These are phyloP conservation scores for Cnidoscolus chayamansa DNA, from an alignment of 441 rosid genomes.

Conservation along the genomic window DNA sequence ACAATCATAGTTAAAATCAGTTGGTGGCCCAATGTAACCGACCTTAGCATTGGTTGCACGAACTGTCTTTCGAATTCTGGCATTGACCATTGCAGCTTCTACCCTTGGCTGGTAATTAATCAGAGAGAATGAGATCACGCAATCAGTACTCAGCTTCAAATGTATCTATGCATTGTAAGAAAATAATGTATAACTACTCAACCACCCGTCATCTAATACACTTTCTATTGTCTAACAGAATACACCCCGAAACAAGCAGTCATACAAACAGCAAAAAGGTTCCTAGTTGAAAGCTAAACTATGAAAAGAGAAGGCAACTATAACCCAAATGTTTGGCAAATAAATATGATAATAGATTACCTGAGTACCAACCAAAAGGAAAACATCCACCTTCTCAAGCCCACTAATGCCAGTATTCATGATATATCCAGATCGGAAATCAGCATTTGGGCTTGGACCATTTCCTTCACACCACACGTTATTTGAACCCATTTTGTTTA, in stretches of 20 bases:
- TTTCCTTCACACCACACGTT: slow-evolving; percentile 92
- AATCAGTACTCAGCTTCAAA: not conserved
- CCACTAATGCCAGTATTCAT: slow-evolving; percentile 84
- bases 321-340: not conserved
- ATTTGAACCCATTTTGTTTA: slow-evolving; percentile 85
- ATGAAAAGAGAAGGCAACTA: not conserved
- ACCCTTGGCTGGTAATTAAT: slow-evolving; percentile 66
- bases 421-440: slow-evolving; percentile 78
- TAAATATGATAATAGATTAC: slow-evolving; percentile 30
- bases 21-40: slow-evolving; percentile 72
- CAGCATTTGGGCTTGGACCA: slow-evolving; percentile 69
- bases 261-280: not conserved
- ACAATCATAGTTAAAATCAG: slow-evolving; percentile 76
- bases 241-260: not conserved
- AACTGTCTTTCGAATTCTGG: slow-evolving; percentile 84
- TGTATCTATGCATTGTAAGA: not conserved
- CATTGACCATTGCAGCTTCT: slow-evolving; percentile 96
- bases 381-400: slow-evolving; percentile 84
- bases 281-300: not conserved
- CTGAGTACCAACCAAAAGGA: slow-evolving; percentile 94
- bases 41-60: slow-evolving; percentile 76
- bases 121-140: slow-evolving; percentile 21
- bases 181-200: too few species aligned
- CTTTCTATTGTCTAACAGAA: not conserved
- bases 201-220: too few species aligned